A percentile compares a stretch with the other conserved stretches of the same genome.
These are phyloP conservation scores for Cucurbita argyrosperma DNA, from an alignment of 306 rosid genomes.

Conservation along the genomic window DNA sequence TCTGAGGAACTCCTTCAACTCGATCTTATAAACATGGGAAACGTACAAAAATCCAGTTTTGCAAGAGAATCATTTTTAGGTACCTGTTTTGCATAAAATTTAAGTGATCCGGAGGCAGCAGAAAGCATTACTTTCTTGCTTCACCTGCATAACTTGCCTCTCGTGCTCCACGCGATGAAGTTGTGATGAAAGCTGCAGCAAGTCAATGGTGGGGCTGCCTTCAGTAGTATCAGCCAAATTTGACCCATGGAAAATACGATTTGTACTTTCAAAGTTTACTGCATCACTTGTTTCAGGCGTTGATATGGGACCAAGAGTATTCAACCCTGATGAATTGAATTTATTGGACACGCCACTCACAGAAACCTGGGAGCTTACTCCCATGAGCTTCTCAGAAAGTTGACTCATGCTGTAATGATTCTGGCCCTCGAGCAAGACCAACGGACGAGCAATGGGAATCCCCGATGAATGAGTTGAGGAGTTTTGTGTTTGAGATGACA, in stretches of 20 bases:
- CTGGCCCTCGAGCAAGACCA: constrained; percentile 38
- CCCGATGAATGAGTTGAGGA: constrained; percentile 48
- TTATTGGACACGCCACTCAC: constrained; percentile 29
- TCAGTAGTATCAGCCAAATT: constrained; percentile 28
- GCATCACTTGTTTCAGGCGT: constrained; percentile 31
- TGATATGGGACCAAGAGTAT: constrained; percentile 30
- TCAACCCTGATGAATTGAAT: constrained; percentile 28
- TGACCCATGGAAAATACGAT: constrained; percentile 43
- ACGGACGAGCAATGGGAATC: constrained; percentile 35
- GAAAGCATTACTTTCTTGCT: constrained; percentile 43
- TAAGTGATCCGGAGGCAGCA: constrained; percentile 44
- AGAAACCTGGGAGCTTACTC: constrained; percentile 40
- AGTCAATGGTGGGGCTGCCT: constrained; percentile 52
- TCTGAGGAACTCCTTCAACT: not conserved
- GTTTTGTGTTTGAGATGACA: constrained; percentile 81
- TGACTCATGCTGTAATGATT: constrained; percentile 34
- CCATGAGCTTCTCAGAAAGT: constrained; percentile 34
- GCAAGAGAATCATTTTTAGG: not conserved
- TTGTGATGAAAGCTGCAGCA: constrained; percentile 75
- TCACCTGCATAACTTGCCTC: constrained; percentile 42
- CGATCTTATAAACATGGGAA: not conserved
- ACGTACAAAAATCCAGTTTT: not conserved
- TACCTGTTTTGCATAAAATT: not conserved
- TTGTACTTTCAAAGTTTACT: constrained; percentile 35
- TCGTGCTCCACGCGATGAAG: constrained; percentile 76